Conservation (phyloP, 306 rosid species). For the Heteromeles arbutifolia region DNA sequence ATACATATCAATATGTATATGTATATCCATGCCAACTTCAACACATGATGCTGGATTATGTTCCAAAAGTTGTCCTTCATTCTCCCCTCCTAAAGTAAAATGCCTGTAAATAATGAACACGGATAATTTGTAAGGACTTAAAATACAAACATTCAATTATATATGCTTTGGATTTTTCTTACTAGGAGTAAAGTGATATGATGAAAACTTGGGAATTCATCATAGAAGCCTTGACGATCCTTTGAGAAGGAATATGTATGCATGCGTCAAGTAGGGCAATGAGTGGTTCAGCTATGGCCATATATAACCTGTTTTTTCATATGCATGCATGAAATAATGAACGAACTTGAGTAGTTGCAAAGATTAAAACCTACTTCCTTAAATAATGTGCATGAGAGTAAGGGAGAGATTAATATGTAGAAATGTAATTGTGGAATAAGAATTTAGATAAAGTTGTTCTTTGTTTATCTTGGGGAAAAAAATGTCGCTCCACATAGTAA, state of each 20-base stretch:
- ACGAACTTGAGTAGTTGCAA: background rate
- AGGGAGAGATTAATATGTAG: background rate
- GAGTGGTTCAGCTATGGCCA: background rate
- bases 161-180: background rate
- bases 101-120: background rate
- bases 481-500: background rate
- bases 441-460: background rate
- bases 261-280: background rate
- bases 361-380: background rate
- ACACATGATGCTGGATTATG: background rate
- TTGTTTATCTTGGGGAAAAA: no score
- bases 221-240: background rate
- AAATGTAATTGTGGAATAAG: background rate
- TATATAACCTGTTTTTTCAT: background rate
- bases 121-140: background rate
- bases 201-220: background rate
- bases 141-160: background rate
- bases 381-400: no score
- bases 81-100: background rate
- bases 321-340: background rate
- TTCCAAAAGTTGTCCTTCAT: background rate
- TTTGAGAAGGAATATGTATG: background rate
- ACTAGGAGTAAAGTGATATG: background rate
- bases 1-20: background rate
- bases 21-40: background rate